Evolutionary conservation across 2,329 filamentous ascomycete species (phyloP).

Genomic region (Basipetospora chlamydospora): DNA sequence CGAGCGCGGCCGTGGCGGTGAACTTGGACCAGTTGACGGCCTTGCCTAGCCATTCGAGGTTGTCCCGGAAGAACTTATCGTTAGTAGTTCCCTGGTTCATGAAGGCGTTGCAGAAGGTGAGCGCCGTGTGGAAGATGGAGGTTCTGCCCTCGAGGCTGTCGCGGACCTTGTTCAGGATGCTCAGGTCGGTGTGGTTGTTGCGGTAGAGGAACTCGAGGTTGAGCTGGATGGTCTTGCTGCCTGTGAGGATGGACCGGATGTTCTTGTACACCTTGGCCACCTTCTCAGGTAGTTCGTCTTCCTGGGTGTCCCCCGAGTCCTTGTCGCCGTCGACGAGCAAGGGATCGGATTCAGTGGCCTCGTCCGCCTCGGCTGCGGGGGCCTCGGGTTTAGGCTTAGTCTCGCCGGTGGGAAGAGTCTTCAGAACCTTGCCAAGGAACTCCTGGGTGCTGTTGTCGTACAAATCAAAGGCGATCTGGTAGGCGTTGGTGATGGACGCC

Average conservation of each 20-base stretch:
- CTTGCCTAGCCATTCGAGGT: slow-evolving; percentile 94
- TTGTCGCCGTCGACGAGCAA: slow-evolving; percentile 39
- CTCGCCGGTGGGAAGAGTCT: slow-evolving; percentile 52
- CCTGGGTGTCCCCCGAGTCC: slow-evolving; percentile 27
- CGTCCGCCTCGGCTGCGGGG: slow-evolving; percentile 18
- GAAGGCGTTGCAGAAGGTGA: slow-evolving; percentile 95
- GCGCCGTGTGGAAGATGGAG: slow-evolving; percentile 95
- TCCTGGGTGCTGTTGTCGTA: slow-evolving; percentile 99
- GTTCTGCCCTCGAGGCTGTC: slow-evolving; percentile 92
- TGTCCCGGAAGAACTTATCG: slow-evolving; percentile 97
- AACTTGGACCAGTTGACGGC: slow-evolving; percentile 99
- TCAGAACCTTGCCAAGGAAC: slow-evolving; percentile 80
- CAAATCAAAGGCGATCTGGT: slow-evolving; percentile 94
- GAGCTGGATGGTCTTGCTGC: slow-evolving; percentile 83
- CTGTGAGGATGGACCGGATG: slow-evolving; percentile 59
- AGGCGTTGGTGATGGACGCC: slow-evolving; percentile 70
- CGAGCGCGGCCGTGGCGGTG: slow-evolving; percentile 86
- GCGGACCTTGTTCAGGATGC: slow-evolving; percentile 88
- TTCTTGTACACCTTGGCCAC: slow-evolving; percentile 44
- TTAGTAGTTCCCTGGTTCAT: slow-evolving; percentile 99
- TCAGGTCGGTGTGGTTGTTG: slow-evolving; percentile 84
- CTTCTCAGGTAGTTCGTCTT: slow-evolving; percentile 35
- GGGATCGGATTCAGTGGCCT: slow-evolving; percentile 31
- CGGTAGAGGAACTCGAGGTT: slow-evolving; percentile 95
- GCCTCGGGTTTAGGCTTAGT: slow-evolving; percentile 20